phyloP scores from a whole-genome alignment of 148 eudicot species.

The Rhododendron ferrugineum region DNA sequence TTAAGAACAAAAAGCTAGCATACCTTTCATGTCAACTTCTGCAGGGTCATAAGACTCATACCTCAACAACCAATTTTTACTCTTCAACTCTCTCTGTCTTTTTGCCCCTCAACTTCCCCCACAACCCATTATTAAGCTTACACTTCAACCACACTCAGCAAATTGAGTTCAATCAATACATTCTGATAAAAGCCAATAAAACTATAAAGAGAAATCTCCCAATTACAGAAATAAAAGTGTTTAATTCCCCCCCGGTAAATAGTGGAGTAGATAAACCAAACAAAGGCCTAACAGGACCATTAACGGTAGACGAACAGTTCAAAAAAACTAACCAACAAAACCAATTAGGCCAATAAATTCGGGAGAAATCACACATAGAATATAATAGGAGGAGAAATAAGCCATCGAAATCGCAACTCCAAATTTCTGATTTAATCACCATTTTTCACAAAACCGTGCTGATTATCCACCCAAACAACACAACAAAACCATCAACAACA shows the following conservation, averaged over 20 bases:
- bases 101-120: neutral
- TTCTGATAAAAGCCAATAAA: neutral
- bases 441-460: neutral
- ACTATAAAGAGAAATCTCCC: neutral
- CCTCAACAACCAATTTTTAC: too few species aligned
- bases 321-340: neutral
- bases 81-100: neutral
- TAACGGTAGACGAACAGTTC: neutral
- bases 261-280: neutral
- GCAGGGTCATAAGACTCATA: too few species aligned
- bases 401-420: neutral
- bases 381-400: neutral
- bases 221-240: neutral
- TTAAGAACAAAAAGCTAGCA: neutral
- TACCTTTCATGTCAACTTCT: neutral
- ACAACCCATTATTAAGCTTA: too few species aligned
- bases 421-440: neutral
- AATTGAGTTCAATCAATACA: neutral
- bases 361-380: neutral
- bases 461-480: neutral
- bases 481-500: neutral
- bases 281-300: neutral
- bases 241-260: neutral
- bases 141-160: neutral
- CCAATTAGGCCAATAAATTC: neutral